Base-by-base conservation (phyloP, 1,284 basidiomycete genomes). In the Somion occarium region DNA sequence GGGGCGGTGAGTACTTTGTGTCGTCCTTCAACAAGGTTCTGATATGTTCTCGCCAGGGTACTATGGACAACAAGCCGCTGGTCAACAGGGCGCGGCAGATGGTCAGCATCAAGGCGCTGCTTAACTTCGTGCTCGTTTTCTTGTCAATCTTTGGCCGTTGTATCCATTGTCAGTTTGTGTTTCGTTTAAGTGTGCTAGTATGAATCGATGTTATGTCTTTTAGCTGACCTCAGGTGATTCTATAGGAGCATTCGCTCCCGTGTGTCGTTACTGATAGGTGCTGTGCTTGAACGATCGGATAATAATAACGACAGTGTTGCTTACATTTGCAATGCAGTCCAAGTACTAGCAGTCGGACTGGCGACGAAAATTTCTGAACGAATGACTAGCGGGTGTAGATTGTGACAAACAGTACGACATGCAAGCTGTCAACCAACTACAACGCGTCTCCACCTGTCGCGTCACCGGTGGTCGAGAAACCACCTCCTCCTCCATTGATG, bases 51-150 rank as follows among this genome's bases (percentile, higher is more conserved):
- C 18, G 50, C 1, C 49, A 90, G 88, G 87, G 56, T 91, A 91
- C 64, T 91, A 91, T 60, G 79, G 80, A 48, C 88, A 89, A 66
- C 83, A 85, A 66, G 74, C 78, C 50, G 73, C 75, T 57, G 74
- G 73, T 51, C 83, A 83, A 62, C 81, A 82, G 53, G 73, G 76
- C 46, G 67, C 61, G 53, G 68, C 74, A 55, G 84, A 83, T 60
- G 65, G 73, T 52, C 80, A 86, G 59, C 80, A 81, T 73, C 79
- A 79, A 68, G 80, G 78, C 46, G 66, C 75, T 62, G 73, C 76
- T 64, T 79, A 71, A 77, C 22, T 61, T 58, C 59, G 46, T 53
- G 26, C 30, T 26, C 20, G 19, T 51, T n/a, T 50, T 22, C 11
- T 19, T 26, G 22, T 22, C 23, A 49, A 19, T 19, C 38, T 19